Base-by-base conservation (phyloP, 139 green algal species). In the Coelastrella sp. region DNA sequence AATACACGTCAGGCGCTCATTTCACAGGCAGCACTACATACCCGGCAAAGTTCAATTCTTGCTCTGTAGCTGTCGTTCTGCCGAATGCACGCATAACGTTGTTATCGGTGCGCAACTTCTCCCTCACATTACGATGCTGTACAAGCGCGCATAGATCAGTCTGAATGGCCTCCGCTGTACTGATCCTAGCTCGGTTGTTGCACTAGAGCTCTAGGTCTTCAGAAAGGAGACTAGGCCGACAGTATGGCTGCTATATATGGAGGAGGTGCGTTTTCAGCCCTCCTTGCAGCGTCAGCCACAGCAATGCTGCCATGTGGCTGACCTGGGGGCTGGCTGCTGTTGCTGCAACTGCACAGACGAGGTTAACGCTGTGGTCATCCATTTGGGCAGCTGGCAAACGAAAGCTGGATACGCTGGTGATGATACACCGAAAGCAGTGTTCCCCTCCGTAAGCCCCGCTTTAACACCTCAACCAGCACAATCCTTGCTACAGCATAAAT, bases 381-480 rank as follows among this genome's bases (percentile, higher is more conserved):
- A 99, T 90, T 32, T 99, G 3, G 98, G 98, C 5, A 96, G 94
- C 3, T 94, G 93, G 87, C 92, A 93, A 0, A 94, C 92, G 19
- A 99, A 98, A 89, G 98, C 95, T 5, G 98, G 98, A 20, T 99
- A 99, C 92, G 96, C 97, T 2, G 98, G 98, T 16, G 98, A 99
- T 87, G 98, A 99, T 89, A 96, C 95, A 0, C 98, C 98, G 2
- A 99, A 99, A 68, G 96, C 95, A 6, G 92, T 99, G 22, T 99
- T 98, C 88, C 97, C 98, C 0, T 98, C 98, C 74, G 94, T 91
- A 71, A 78, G 87, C 59, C 32, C 32, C 32, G 32, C 32, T 47
- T 47, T 47, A 47, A 47, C 32, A 47, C 32, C 32, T 47, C 32
- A 47, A 47, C 32, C 32, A 47, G 32, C 32, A 47, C 32, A 47